Evolutionary conservation across 768 basidiomycete species (phyloP), one percentile per base, ranked within the genome.

Genomic region (Scleroderma citrinum): DNA sequence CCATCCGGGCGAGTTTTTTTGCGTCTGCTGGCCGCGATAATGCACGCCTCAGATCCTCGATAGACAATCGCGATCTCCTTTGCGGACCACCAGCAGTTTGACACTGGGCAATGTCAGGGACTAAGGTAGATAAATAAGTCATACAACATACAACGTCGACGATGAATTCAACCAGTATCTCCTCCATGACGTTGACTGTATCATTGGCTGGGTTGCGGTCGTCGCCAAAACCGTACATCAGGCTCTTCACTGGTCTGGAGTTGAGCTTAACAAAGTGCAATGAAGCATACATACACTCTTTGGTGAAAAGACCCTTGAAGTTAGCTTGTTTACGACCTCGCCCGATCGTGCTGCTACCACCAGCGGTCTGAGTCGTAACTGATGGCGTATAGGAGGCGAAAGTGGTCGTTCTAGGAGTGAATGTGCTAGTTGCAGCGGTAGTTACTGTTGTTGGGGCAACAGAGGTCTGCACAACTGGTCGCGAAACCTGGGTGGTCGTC

Each of bases 151-250:
- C 92, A 11, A 95, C 77, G 58, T 96, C 92, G 29, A 83, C 81
- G 56, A 96, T 89, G 55, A 89, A 93, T 64, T 93, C 91, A 37
- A 92, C 79, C 44, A 95, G 70, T 46, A 95, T 92, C 61, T 95
- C 92, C 62, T 95, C 92, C 89, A 95, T 88, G 34, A 94, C 87
- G 55, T 81, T 85, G 23, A 93, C 87, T 0, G 88, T 87, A 58
- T 96, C 92, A 34, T 80, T 85, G 3, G 90, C 85, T 1, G 92
- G 89, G 56, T 90, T 87, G 14, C 86, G 76, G 61, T 92, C 91
- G 63, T 96, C 92, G 11, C 92, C 92, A 66, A 95, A 96, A 24
- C 89, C 92, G 60, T 92, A 94, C 91, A 92, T 92, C 44, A 93
- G 70, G 52, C 77, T 87, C 57, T 84, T 82, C 50, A 93, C 91